Percentiles rank a stretch among this genome's conserved stretches.
These are phyloP conservation scores for Teratosphaeria zuluensis DNA, from an alignment of 2,329 filamentous ascomycete genomes.

Conservation along the genomic window DNA sequence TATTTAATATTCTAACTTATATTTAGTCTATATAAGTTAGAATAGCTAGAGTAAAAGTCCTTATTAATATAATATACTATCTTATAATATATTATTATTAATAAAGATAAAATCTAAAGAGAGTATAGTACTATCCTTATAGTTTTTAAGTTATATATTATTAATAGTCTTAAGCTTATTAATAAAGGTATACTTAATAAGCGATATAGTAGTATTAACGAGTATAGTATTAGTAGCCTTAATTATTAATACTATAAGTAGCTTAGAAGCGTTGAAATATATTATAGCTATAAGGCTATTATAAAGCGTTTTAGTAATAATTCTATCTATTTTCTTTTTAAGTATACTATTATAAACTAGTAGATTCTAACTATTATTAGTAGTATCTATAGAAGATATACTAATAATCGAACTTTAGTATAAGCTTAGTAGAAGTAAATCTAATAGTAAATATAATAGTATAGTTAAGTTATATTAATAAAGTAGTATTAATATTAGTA, in stretches of 20 bases:
- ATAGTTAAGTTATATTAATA: no score
- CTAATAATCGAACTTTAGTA: conserved; percentile 3
- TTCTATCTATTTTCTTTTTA: conserved; percentile 25
- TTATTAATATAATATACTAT: conserved; percentile 49
- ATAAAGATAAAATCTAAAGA: conserved; percentile 62
- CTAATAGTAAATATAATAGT: no score
- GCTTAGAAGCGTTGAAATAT: conserved; percentile 23
- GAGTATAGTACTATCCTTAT: conserved; percentile 44
- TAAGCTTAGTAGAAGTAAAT: no score
- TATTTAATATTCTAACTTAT: conserved; percentile 47
- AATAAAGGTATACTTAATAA: conserved; percentile 31
- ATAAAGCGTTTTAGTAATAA: conserved; percentile 25
- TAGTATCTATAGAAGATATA: conserved; percentile 1
- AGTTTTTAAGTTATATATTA: conserved; percentile 40
- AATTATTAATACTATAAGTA: conserved; percentile 30
- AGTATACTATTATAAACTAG: conserved; percentile 34
- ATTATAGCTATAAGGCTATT: conserved; percentile 5
- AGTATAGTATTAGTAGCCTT: conserved; percentile 19
- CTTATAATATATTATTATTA: conserved; percentile 47
- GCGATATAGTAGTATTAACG: conserved; percentile 23
- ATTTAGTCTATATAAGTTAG: conserved; percentile 45
- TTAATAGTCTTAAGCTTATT: conserved; percentile 20
- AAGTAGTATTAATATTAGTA: no score
- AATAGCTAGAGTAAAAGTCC: conserved; percentile 56
- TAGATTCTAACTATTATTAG: neutral